Conservation (phyloP, 306 rosid genomes). For the Cicer bijugum region DNA sequence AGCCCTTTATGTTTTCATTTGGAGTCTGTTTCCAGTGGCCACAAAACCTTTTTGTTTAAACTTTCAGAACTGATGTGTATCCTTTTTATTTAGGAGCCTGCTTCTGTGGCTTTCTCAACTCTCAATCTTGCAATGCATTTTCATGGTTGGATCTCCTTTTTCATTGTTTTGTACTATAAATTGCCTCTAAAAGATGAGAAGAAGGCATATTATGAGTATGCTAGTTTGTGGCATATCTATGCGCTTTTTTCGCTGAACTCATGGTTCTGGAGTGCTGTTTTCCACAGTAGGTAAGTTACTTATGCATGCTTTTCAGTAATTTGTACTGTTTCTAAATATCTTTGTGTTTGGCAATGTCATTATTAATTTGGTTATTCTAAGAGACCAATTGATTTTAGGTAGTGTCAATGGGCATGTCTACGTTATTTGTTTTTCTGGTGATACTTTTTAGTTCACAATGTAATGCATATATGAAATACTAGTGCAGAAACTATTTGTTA, state of each 20-base stretch:
- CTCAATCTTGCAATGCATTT: constrained; percentile 84
- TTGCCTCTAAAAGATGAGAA: constrained; percentile 65
- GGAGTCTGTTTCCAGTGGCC: not conserved
- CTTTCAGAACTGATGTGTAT: constrained; percentile 32
- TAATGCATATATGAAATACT: constrained; percentile 9
- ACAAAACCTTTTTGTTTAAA: constrained; percentile 16
- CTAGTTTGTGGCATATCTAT: constrained; percentile 80
- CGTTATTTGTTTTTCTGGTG: not conserved
- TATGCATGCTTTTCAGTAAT: constrained; percentile 21
- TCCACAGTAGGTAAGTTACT: constrained; percentile 75
- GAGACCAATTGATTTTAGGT: constrained; percentile 11
- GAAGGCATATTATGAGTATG: constrained; percentile 65
- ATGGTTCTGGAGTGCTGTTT: constrained; percentile 84
- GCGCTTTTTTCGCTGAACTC: constrained; percentile 69
- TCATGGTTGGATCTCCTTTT: constrained; percentile 79
- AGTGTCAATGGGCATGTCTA: constrained; percentile 12
- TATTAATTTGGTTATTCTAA: constrained; percentile 1
- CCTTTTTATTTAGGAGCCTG: constrained; percentile 66
- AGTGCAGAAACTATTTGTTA: not conserved
- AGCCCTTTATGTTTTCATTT: constrained; percentile 29
- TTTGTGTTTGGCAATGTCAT: constrained; percentile 5
- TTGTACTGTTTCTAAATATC: not conserved
- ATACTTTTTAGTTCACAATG: constrained; percentile 7
- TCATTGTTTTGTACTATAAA: constrained; percentile 61
- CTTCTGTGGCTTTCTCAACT: constrained; percentile 73